These are phyloP conservation scores for Sclerotiophoma versabilis DNA, from an alignment of 2,329 filamentous ascomycete species.

Conservation along the genomic window DNA sequence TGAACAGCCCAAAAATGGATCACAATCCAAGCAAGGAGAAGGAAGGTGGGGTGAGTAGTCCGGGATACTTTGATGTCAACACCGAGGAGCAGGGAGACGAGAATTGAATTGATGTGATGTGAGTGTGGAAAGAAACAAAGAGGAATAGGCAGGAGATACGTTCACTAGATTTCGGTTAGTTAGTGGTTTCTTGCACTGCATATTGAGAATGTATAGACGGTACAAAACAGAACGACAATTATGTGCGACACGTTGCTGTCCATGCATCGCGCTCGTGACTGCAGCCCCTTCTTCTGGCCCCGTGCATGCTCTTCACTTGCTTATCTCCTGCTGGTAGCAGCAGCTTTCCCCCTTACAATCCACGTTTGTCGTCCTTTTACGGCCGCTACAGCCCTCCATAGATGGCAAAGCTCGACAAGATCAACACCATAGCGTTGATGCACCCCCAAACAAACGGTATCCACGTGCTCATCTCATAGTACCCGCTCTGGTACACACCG, in stretches of 20 bases:
- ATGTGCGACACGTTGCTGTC: neutral
- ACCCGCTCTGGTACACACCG: conserved; percentile 80
- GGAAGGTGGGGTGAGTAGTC: neutral
- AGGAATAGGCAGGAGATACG: neutral
- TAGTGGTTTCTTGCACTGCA: neutral
- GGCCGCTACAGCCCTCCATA: conserved; percentile 76
- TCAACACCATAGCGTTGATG: conserved; percentile 81
- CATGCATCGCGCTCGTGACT: neutral
- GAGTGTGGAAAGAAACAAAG: no score
- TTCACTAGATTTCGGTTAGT: conserved; percentile 6
- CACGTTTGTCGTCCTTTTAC: neutral
- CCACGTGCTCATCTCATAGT: conserved; percentile 93
- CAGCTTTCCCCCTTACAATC: neutral
- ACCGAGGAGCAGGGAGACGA: neutral
- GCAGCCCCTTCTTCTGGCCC: no score
- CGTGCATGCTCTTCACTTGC: no score
- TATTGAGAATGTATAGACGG: neutral
- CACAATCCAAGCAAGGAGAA: neutral
- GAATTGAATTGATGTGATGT: neutral
- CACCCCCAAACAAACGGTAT: conserved; percentile 88
- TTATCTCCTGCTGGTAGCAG: no score
- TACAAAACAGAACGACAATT: neutral
- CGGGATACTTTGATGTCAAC: conserved; percentile 5
- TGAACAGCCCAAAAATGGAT: conserved; percentile 28
- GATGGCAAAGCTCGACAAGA: conserved; percentile 91